Base-by-base conservation (phyloP, 2,329 filamentous ascomycete species). In the Sporothrix luriei region DNA sequence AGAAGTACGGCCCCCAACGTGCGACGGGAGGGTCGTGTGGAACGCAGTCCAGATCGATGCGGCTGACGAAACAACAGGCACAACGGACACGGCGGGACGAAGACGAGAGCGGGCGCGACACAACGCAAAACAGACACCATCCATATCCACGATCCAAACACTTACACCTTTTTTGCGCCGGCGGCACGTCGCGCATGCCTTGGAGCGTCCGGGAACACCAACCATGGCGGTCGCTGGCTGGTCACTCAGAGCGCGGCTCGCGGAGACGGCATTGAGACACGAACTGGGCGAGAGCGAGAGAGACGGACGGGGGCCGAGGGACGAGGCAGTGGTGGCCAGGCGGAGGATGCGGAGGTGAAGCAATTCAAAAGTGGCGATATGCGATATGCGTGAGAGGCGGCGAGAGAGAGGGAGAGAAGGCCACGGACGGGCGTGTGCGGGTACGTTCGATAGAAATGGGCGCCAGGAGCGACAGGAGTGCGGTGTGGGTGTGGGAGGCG, bases 111-210 rank as follows among this genome's bases (percentile, higher is more conserved):
- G 16, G 26, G 3, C 29, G n/a, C 4, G 13, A 5, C 21, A 40
- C 7, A 38, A 46, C 10, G 29, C 14, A 48, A 49, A n/a, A n/a
- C 54, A 68, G 19, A 62, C 26, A 11, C 46, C 48, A 62, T 13
- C 68, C 19, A 40, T 38, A 62, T 13, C 68, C 19, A 40, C 29
- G 11, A 7, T 21, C 55, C n/a, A 29, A 55, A 26, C 16, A 72
- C 73, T 71, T 68, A 74, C 73, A 51, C 73, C 73, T 68, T 74
- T 74, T 67, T 74, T 74, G 68, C 73, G 73, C 43, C 72, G 69
- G 33, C 73, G 73, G 55, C 73, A 74, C 19, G 73, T 74, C 68
- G 72, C 55, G 68, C 73, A 74, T 26, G 73, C 73, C 69, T 74
- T 74, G 43, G 73, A 74, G n/a, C 73, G 73, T 62, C 73, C 73